Base-by-base conservation (phyloP, 78 protist genomes). In the Dictyostelium citrinum region DNA sequence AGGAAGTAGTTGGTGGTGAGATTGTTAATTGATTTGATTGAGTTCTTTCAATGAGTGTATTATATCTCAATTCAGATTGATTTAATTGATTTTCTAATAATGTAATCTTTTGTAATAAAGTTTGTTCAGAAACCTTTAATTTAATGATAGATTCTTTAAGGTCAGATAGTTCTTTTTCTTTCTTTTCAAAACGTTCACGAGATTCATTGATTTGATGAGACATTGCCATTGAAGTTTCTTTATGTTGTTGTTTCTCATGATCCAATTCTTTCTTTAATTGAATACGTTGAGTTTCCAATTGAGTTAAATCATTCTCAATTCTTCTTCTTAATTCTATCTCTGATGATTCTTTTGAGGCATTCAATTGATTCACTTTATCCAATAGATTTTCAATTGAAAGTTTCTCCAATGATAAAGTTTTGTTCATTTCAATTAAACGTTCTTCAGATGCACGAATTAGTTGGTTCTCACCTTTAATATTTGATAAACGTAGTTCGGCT, bases 121-220 rank as follows among this genome's bases (percentile, higher is more conserved):
- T 88, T 55, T 88, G 93, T 29, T 88, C 93, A 17, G 72, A 35
- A 27, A 88, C 51, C 39, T 78, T 76, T 43, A 24, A 46, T 78
- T 88, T 88, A 49, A 88, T 22, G 3, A 76, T 27, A 2, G 43
- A 41, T 64, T 88, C 93, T 27, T 88, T 88, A 35, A 39, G 29
- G 1, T 88, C 93, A 4, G 43, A 31, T 16, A 88, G 22, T 67
- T 88, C 93, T 51, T 88, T 88, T 46, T 88, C 93, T 33, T 75
- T 76, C 80, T 88, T 88, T 49, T 88, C 93, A 72, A 43, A 61
- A n/a, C 93, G 58, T 46, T 88, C 93, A 31, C 93, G 49, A 14
- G 71, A 35, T n/a, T 88, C 93, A 22, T 24, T 78, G 29, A 88
- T 22, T 68, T 88, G 93, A 67, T 88, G 93, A 33, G 81, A 43